Percentiles rank a stretch among this genome's conserved stretches.
Evolutionary conservation across 306 rosid species (phyloP).

Genomic region (Ochetophila trinervis): DNA sequence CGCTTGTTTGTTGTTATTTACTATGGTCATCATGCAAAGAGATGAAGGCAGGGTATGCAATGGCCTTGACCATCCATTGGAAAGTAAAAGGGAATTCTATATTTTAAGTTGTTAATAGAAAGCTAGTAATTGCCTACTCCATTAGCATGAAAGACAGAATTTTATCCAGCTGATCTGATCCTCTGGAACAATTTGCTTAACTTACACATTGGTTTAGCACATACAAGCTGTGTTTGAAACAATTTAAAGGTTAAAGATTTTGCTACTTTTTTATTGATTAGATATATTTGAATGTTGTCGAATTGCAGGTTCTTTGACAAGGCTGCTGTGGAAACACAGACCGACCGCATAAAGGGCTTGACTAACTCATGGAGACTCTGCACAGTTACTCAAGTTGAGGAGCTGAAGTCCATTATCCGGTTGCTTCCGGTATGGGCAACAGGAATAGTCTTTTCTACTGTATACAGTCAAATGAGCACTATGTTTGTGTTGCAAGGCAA

Average conservation of each 20-base stretch:
- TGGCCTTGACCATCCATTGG: neutral
- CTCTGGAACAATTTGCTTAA: neutral
- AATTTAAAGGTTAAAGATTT: no score
- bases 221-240: neutral
- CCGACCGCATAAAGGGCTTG: neutral
- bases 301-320: constrained; percentile 17
- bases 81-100: neutral
- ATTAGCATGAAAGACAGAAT: no score
- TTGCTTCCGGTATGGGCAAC: constrained; percentile 22
- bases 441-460: constrained; percentile 2
- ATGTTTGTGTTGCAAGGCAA: constrained; percentile 29
- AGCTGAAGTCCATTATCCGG: constrained; percentile 24
- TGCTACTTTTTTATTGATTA: neutral
- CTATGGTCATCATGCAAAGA: neutral
- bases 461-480: constrained; percentile 22
- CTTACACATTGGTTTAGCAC: neutral
- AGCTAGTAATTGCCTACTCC: no score
- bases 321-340: constrained; percentile 20
- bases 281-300: neutral
- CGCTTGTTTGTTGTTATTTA: neutral
- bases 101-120: neutral
- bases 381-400: constrained; percentile 32
- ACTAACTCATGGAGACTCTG: constrained; percentile 23
- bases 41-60: neutral
- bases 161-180: no score